A percentile compares a stretch with the other conserved stretches of the same genome.
Conservation (phyloP, 176 grass and related monocot genomes). For the Thalia dealbata region DNA sequence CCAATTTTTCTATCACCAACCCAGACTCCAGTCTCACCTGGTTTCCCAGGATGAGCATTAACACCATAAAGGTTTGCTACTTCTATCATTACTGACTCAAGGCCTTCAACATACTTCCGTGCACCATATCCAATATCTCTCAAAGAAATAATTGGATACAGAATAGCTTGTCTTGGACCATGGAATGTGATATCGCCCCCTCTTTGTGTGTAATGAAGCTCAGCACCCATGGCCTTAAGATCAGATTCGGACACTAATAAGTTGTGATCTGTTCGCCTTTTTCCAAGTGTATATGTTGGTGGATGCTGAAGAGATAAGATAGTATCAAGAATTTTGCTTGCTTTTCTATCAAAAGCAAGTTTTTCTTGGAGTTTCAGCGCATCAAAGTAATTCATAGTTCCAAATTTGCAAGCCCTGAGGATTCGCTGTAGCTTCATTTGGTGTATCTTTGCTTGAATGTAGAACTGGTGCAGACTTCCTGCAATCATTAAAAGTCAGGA, state of each 20-base stretch:
- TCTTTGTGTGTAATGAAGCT: conserved; percentile 62
- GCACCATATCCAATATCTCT: conserved; percentile 53
- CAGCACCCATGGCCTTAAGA: conserved; percentile 54
- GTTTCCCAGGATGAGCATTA: conserved; percentile 33
- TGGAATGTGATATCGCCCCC: conserved; percentile 93
- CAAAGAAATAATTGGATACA: conserved; percentile 67
- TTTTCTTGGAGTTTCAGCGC: conserved; percentile 78
- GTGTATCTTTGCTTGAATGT: background rate
- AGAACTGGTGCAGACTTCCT: background rate
- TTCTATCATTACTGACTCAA: conserved; percentile 75
- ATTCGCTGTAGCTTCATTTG: conserved; percentile 29
- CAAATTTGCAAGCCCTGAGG: conserved; percentile 57
- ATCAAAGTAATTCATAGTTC: conserved; percentile 59
- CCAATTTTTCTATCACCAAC: conserved; percentile 85
- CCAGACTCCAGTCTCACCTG: conserved; percentile 78
- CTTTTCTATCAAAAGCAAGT: conserved; percentile 54
- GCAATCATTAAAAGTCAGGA: background rate
- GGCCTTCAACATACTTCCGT: conserved; percentile 72
- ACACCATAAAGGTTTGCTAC: conserved; percentile 61
- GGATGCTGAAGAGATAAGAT: conserved; percentile 78
- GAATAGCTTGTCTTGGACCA: conserved; percentile 69
- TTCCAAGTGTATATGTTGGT: conserved; percentile 87
- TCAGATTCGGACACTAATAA: conserved; percentile 44
- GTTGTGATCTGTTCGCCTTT: conserved; percentile 67
- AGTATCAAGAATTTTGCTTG: conserved; percentile 37